Conservation (phyloP, 768 basidiomycete species). For the Clavulina sp. region DNA sequence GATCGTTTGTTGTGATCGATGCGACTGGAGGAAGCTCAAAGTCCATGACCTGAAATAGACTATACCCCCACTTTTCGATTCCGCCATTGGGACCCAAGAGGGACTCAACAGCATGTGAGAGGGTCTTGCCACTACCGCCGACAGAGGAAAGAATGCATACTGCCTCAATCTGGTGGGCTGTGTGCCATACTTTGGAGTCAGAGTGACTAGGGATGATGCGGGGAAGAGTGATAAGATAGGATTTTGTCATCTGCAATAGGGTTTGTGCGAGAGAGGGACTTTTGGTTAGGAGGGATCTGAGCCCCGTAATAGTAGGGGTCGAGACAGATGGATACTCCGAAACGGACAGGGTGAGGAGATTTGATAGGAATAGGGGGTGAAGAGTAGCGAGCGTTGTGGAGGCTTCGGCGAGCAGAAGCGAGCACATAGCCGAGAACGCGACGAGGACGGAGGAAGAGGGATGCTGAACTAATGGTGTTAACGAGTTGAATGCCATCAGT, state of each 20-base stretch:
- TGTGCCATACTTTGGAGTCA: constrained; percentile 57
- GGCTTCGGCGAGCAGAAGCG: constrained; percentile 35
- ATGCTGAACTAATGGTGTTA: constrained; percentile 56
- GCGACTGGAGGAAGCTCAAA: constrained; percentile 34
- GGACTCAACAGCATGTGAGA: constrained; percentile 23
- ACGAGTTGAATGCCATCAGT: constrained; percentile 59
- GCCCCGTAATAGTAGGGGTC: constrained; percentile 26
- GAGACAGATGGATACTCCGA: constrained; percentile 40
- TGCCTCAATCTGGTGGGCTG: constrained; percentile 48
- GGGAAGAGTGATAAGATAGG: constrained; percentile 54
- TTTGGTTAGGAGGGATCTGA: constrained; percentile 29
- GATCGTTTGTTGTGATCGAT: background rate
- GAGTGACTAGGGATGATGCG: constrained; percentile 49
- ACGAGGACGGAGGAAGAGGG: constrained; percentile 46
- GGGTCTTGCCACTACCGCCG: constrained; percentile 23
- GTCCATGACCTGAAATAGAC: constrained; percentile 63
- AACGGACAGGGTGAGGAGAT: constrained; percentile 53
- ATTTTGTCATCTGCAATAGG: constrained; percentile 42
- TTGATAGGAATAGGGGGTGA: constrained; percentile 49
- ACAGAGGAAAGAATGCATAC: constrained; percentile 36
- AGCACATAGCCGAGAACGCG: constrained; percentile 40
- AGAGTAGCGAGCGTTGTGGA: constrained; percentile 46
- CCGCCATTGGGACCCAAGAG: constrained; percentile 68
- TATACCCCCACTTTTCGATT: constrained; percentile 87
- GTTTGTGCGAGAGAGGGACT: constrained; percentile 34